Evolutionary conservation across 1,284 basidiomycete species (phyloP).

Genomic region (Leccinum brunneo-olivaceum): DNA sequence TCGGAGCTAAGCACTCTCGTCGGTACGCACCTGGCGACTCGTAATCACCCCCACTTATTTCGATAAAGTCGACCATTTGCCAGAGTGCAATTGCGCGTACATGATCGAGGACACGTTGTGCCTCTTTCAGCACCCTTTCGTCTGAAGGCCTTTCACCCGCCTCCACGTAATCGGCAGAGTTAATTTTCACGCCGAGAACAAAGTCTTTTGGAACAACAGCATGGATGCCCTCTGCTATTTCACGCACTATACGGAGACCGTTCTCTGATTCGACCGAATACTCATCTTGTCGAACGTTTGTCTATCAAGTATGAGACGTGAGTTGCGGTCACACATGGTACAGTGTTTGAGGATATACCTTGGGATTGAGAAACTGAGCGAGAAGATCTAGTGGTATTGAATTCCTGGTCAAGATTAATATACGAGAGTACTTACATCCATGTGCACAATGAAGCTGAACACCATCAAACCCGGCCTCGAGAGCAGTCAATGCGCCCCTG

Average conservation of each 20-base stretch:
- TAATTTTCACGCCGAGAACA: constrained; percentile 81
- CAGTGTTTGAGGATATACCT: constrained; percentile 38
- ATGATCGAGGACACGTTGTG: constrained; percentile 53
- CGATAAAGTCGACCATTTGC: constrained; percentile 72
- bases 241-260: constrained; percentile 56
- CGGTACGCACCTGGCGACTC: constrained; percentile 59
- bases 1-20: background rate
- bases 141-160: constrained; percentile 35
- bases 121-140: constrained; percentile 20
- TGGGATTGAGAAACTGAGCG: constrained; percentile 77
- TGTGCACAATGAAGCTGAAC: constrained; percentile 86
- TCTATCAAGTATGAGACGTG: constrained; percentile 34
- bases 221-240: constrained; percentile 61
- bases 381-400: constrained; percentile 57
- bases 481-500: constrained; percentile 61
- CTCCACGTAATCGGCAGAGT: constrained; percentile 76
- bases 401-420: background rate
- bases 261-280: constrained; percentile 46
- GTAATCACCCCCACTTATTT: constrained; percentile 85
- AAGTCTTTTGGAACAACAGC: constrained; percentile 54
- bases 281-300: constrained; percentile 61
- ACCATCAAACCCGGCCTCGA: constrained; percentile 79
- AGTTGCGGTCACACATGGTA: background rate
- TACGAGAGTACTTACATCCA: constrained; percentile 56
- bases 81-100: constrained; percentile 59